A percentile compares a stretch with the other conserved stretches of the same genome.
Evolutionary conservation across 805 yeast species (phyloP).

Genomic region (Saccharomyces kudriavzevii): DNA sequence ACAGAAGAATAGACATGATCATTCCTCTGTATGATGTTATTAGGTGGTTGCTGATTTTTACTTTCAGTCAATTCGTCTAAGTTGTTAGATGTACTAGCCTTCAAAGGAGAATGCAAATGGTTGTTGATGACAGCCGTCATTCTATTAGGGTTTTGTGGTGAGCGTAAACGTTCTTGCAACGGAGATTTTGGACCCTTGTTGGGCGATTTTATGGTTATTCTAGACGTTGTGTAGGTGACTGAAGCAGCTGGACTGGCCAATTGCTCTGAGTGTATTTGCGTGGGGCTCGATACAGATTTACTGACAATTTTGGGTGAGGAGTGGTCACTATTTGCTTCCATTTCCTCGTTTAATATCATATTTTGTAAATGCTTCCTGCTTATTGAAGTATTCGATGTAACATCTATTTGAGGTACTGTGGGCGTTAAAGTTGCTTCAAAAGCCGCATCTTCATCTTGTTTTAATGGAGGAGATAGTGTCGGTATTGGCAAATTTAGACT

Average conservation of each 20-base stretch:
- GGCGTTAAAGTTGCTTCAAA: neutral
- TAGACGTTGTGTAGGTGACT: slow-evolving; percentile 30
- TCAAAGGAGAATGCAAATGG: slow-evolving; percentile 29
- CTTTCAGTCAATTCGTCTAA: neutral
- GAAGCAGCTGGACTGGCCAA: slow-evolving; percentile 30
- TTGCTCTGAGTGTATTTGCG: neutral
- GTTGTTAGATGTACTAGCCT: slow-evolving; percentile 4
- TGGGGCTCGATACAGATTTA: neutral
- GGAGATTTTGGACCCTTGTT: slow-evolving; percentile 12
- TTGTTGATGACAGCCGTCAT: slow-evolving; percentile 28
- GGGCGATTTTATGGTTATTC: slow-evolving; percentile 30
- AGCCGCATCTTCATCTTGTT: neutral
- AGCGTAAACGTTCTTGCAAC: slow-evolving; percentile 10
- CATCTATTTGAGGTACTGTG: slow-evolving; percentile 6
- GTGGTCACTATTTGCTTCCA: neutral
- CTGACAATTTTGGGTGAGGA: neutral
- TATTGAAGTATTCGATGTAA: slow-evolving; percentile 3
- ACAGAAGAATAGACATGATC: neutral
- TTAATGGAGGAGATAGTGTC: neutral
- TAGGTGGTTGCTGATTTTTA: slow-evolving; percentile 1
- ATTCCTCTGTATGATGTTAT: neutral
- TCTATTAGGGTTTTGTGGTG: slow-evolving; percentile 25
- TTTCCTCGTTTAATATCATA: neutral
- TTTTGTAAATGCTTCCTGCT: neutral
- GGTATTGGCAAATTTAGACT: slow-evolving; percentile 12